Evolutionary conservation across 495 filamentous ascomycete species (phyloP), one percentile per base, ranked within the genome.

Genomic region (Chaetomidium leptoderma): DNA sequence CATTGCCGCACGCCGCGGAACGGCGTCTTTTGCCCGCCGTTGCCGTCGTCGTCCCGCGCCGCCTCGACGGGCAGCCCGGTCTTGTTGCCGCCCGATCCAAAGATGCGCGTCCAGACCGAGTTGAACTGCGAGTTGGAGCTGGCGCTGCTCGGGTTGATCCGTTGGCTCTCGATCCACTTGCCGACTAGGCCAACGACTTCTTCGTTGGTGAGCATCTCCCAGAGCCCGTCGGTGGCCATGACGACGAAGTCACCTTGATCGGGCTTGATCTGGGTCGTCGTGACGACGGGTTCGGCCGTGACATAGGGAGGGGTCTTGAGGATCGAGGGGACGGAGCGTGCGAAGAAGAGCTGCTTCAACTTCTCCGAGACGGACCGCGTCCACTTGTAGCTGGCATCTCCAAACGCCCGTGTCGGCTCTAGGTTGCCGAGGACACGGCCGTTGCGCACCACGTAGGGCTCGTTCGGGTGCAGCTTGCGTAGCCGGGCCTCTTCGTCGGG

Each of bases 141-240:
- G 42, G 39, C 6, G 47, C 19, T n/a, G 17, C 62, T 68, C 6
- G 66, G 59, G 11, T 60, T 64, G 35, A 73, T 71, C 16, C 74
- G 72, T 63, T 91, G 87, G 44, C 84, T 80, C 66, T 99, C 92
- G 36, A 99, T 80, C 95, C 95, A 99, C 69, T 92, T 88, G 3
- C 92, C 95, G 13, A 99, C 95, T 7, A 99, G 79, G 0, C 95
- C 95, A 46, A 99, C 86, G 1, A 97, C 95, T 74, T 99, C 95
- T 67, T 99, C 95, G 67, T 97, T 99, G 49, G 89, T 96, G 49
- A 99, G 77, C 92, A 97, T 97, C 74, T 99, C 95, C 93, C 95
- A 99, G 13, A 99, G 78, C 2, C 95, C 95, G 66, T 99, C 95
- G 0, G 95, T 96, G 6, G 95, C 95, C 79, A 99, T 85, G 50